phyloP scores from a whole-genome alignment of 192 early-diverging fungal genomes.

The Ambispora gerdemannii region DNA sequence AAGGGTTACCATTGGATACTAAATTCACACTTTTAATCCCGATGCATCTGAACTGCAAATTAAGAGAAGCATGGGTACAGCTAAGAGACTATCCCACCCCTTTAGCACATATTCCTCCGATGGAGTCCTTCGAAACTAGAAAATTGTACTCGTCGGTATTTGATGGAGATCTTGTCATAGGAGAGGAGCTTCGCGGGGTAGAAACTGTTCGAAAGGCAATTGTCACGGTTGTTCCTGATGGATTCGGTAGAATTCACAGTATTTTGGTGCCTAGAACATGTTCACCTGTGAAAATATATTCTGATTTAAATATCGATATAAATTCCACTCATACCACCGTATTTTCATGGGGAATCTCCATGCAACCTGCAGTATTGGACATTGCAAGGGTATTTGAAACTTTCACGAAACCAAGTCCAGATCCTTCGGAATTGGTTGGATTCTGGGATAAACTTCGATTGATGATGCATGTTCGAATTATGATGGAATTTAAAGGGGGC shows the following conservation, averaged over 20 bases:
- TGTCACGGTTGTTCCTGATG: constrained; percentile 21
- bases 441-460: constrained; percentile 48
- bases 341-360: constrained; percentile 37
- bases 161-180: constrained; percentile 44
- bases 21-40: constrained; percentile 39
- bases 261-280: constrained; percentile 33
- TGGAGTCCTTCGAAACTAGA: not conserved
- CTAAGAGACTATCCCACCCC: constrained; percentile 46
- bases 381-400: constrained; percentile 35
- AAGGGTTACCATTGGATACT: constrained; percentile 40
- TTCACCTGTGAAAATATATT: constrained; percentile 45
- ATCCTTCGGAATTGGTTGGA: constrained; percentile 40
- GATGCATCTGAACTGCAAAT: constrained; percentile 37
- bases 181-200: constrained; percentile 35
- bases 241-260: constrained; percentile 16
- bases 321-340: constrained; percentile 23
- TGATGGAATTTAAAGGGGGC: constrained; percentile 34
- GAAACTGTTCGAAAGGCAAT: constrained; percentile 32
- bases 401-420: constrained; percentile 41
- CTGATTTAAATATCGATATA: constrained; percentile 39
- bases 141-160: constrained; percentile 32
- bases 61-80: constrained; percentile 39
- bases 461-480: constrained; percentile 41
- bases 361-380: constrained; percentile 44
- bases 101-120: constrained; percentile 39